Evolutionary conservation across 2,329 filamentous ascomycete genomes (phyloP).

Genomic region (Fonsecaea multimorphosa): DNA sequence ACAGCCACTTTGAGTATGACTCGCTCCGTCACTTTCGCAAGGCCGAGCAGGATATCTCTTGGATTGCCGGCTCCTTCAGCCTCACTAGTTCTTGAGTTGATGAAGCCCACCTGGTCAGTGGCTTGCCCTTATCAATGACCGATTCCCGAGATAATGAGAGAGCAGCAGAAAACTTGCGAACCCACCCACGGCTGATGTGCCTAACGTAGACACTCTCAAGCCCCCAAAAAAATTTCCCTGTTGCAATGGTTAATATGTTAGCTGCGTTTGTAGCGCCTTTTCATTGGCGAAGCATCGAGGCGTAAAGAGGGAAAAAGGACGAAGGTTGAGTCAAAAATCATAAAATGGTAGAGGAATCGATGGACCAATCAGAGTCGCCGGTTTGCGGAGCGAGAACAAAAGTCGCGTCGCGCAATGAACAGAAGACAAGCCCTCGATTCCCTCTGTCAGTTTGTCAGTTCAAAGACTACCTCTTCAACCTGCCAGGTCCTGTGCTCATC

Average conservation of each 20-base stretch:
- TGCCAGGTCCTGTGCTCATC: neutral
- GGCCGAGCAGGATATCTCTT: neutral
- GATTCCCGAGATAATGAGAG: neutral
- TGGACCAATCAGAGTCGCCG: constrained; percentile 30
- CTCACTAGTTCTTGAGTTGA: neutral
- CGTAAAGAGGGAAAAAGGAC: neutral
- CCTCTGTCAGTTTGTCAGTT: neutral
- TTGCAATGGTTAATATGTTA: neutral
- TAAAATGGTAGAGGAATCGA: neutral
- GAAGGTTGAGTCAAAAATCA: constrained; percentile 6
- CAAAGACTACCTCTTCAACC: neutral
- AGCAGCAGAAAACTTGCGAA: neutral
- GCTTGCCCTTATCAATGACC: neutral
- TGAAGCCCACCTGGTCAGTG: neutral
- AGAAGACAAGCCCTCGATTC: neutral
- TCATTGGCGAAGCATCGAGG: neutral
- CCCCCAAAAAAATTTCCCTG: neutral
- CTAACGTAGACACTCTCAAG: neutral
- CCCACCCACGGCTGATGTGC: neutral
- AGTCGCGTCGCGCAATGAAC: constrained; percentile 19
- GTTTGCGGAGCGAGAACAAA: constrained; percentile 27
- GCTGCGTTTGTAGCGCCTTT: neutral
- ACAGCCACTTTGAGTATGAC: neutral
- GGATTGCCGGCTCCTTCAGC: neutral
- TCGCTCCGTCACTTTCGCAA: neutral